Evolutionary conservation across 164 flowering plant genomes (phyloP), one percentile per base, ranked within the genome.

Genomic region (Magnolia changhungtana): DNA sequence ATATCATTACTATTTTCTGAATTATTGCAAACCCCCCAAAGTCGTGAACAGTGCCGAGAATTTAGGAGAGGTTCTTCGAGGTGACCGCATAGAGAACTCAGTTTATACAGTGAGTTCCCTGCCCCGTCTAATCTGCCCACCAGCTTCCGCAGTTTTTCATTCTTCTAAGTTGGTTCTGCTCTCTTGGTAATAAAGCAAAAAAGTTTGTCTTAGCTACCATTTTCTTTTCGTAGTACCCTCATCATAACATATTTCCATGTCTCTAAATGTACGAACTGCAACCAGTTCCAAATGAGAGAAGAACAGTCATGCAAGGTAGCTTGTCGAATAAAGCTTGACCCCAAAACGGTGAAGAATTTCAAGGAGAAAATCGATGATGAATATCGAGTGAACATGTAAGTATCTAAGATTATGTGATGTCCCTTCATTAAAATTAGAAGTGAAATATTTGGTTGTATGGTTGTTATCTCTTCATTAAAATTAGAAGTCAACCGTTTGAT

Each of bases 61-160:
- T 75, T 77, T 89, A 72, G 91, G 91, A 71, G 91, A 89, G 80
- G 91, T 89, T 29, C 90, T 89, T 82, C 89, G 91, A 51, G 91
- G 91, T 81, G 91, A 87, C 69, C 89, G 92, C 27, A 89, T 89
- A 69, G 92, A 89, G 84, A 89, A 89, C 72, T 89, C 92, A 50
- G 80, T 85, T 67, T 89, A 86, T 72, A 81, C 76, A 20, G 92
- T 89, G 73, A 83, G 88, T 45, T 31, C 73, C 49, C 51, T 7
- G 27, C 55, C 27, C 24, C 45, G 5, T 4, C 45, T 37, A 37
- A 37, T 4, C 45, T 37, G 45, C 31, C 31, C 29, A 10, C 68
- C 50, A 63, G 11, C 68, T 20, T 20, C 24, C 68, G 24, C 68
- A 65, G 24, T 20, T 10, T 65, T 65, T 65, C 21, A 64, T 64